Evolutionary conservation across 176 grass and related monocot genomes (phyloP).

Genomic region (Saccharum officinarum): DNA sequence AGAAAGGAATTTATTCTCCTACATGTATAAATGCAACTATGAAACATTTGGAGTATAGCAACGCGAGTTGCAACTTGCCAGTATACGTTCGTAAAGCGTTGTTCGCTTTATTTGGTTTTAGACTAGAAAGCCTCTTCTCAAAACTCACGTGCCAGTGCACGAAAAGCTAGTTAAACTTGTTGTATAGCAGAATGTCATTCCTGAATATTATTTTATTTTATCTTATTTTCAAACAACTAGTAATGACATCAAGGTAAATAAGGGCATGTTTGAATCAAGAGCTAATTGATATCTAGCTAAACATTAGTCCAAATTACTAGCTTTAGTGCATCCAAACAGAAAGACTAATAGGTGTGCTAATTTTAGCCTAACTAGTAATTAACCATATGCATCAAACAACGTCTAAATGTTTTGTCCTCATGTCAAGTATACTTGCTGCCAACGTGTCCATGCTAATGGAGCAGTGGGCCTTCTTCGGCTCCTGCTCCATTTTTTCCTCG

Average conservation of each 20-base stretch:
- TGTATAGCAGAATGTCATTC: background rate
- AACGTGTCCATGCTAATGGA: background rate
- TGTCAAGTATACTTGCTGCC: background rate
- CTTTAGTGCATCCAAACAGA: no score
- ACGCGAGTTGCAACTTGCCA: background rate
- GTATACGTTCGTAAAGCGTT: background rate
- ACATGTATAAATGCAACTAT: background rate
- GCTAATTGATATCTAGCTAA: no score
- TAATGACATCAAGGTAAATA: background rate
- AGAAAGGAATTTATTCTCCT: background rate
- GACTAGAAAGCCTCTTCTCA: background rate
- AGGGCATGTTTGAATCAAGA: no score
- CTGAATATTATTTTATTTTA: background rate
- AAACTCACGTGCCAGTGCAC: background rate
- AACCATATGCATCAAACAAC: no score
- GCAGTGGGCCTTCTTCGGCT: background rate
- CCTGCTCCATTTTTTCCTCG: background rate
- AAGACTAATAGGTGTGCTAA: no score
- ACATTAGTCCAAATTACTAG: no score
- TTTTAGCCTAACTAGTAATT: no score
- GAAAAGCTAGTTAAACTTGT: background rate
- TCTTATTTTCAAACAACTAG: background rate
- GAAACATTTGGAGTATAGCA: background rate
- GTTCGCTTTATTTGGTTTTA: conserved; percentile 5
- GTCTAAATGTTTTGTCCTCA: background rate